Conservation (phyloP, 2,329 filamentous ascomycete species). For the Fusarium pseudoanthophilum region DNA sequence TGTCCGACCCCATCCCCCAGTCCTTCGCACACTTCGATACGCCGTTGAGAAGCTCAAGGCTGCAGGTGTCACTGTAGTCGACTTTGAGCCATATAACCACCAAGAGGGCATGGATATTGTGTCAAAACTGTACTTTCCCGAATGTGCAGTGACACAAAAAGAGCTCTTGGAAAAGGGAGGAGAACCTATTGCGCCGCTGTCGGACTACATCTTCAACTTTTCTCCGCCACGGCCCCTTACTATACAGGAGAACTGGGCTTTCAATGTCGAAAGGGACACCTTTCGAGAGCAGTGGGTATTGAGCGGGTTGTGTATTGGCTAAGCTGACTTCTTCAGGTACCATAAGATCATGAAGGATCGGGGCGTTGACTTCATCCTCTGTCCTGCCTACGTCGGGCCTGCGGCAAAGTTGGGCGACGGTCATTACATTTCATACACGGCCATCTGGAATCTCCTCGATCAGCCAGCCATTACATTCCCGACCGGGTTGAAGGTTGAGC, state of each 20-base stretch:
- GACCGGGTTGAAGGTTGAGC: not conserved
- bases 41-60: not conserved
- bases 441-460: not conserved
- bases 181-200: not conserved
- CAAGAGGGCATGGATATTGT: not conserved
- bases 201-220: not conserved
- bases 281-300: not conserved
- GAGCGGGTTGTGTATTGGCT: fast-evolving
- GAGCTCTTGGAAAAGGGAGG: not conserved
- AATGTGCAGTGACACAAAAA: not conserved
- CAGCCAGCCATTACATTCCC: not conserved
- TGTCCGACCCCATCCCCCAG: not conserved
- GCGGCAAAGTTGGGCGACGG: not conserved
- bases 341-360: not conserved
- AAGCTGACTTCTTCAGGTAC: not conserved
- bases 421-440: not conserved
- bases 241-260: not conserved
- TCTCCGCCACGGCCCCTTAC: not conserved
- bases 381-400: not conserved
- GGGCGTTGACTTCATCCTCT: not conserved
- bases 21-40: not conserved
- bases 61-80: not conserved
- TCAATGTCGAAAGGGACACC: not conserved
- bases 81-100: not conserved
- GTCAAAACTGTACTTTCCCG: not conserved